phyloP scores from a whole-genome alignment of 2,329 filamentous ascomycete species.

The Teratosphaeria nubilosa region DNA sequence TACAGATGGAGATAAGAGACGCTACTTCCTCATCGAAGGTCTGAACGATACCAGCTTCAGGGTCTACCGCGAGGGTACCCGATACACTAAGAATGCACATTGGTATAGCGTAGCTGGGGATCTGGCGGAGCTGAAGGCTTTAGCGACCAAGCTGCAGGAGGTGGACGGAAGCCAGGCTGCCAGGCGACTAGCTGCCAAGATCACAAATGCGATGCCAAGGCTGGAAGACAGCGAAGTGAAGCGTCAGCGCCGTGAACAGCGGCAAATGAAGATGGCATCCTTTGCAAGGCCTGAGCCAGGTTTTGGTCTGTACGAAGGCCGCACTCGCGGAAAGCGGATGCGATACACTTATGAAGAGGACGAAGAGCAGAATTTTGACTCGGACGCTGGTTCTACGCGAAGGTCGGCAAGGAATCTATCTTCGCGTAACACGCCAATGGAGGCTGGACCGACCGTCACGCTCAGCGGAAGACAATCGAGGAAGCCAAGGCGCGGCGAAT shows the following conservation, averaged over 20 bases:
- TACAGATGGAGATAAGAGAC: slow-evolving; percentile 75
- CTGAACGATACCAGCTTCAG: slow-evolving; percentile 89
- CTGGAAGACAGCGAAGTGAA: slow-evolving; percentile 97
- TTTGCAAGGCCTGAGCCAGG: slow-evolving; percentile 82
- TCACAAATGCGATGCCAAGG: slow-evolving; percentile 68
- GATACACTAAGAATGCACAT: slow-evolving; percentile 56
- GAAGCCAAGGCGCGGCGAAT: slow-evolving; percentile 52
- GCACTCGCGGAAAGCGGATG: slow-evolving; percentile 89
- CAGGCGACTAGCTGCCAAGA: slow-evolving; percentile 65
- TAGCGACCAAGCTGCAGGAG: slow-evolving; percentile 66
- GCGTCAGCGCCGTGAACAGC: slow-evolving; percentile 85
- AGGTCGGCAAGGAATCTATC: slow-evolving; percentile 50
- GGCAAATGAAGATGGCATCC: slow-evolving; percentile 71
- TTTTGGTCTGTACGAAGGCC: slow-evolving; percentile 89
- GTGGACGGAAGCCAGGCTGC: slow-evolving; percentile 75
- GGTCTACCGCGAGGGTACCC: slow-evolving; percentile 87
- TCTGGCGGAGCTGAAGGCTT: slow-evolving; percentile 70
- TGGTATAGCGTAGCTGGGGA: slow-evolving; percentile 91
- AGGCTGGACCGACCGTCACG: slow-evolving; percentile 56
- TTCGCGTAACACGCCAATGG: slow-evolving; percentile 59
- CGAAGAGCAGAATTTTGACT: slow-evolving; percentile 55
- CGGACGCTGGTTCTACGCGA: slow-evolving; percentile 56
- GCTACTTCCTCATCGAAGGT: slow-evolving; percentile 90
- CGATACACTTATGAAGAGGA: slow-evolving; percentile 95
- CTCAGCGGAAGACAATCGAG: slow-evolving; percentile 80